A percentile compares a stretch with the other conserved stretches of the same genome.
Conservation (phyloP, 208 protist species). For the Trypanosoma rangeli region DNA sequence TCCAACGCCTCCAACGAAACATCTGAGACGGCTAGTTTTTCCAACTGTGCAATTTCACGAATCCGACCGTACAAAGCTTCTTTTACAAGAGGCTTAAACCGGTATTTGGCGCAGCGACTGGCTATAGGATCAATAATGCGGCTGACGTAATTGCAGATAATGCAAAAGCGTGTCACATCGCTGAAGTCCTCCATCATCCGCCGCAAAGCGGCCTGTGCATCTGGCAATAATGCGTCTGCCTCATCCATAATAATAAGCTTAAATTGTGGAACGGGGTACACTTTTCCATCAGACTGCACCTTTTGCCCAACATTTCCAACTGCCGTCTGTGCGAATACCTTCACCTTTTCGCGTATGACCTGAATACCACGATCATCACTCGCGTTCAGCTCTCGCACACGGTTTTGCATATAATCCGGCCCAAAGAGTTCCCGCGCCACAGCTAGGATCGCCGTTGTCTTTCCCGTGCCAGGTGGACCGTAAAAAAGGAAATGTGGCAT, state of each 20-base stretch:
- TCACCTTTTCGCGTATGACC: slow-evolving; percentile 98
- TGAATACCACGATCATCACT: slow-evolving; percentile 99
- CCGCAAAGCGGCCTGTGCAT: slow-evolving; percentile 98
- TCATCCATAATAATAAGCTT: slow-evolving; percentile 99
- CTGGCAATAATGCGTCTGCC: slow-evolving; percentile 98
- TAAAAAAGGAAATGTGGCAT: slow-evolving; percentile 99
- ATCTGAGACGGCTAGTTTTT: slow-evolving; percentile 78
- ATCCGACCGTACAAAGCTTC: slow-evolving; percentile 87
- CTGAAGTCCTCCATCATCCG: slow-evolving; percentile 98
- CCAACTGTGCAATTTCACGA: slow-evolving; percentile 78
- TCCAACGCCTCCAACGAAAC: slow-evolving; percentile 80
- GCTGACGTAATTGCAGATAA: slow-evolving; percentile 99
- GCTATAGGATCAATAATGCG: slow-evolving; percentile 99
- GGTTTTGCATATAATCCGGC: slow-evolving; percentile 75
- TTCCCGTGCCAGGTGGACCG: slow-evolving; percentile 98
- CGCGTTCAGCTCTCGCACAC: slow-evolving; percentile 99
- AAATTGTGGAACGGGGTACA: slow-evolving; percentile 91
- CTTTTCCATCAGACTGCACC: slow-evolving; percentile 81
- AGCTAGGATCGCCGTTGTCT: slow-evolving; percentile 99
- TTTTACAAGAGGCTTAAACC: slow-evolving; percentile 96
- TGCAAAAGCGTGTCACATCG: slow-evolving; percentile 98
- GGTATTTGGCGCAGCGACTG: slow-evolving; percentile 99
- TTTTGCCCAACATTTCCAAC: slow-evolving; percentile 64
- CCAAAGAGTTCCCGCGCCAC: slow-evolving; percentile 97
- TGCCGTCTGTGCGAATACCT: slow-evolving; percentile 95